Base-by-base conservation (phyloP, 176 grass and related monocot species). In the Phragmites australis region DNA sequence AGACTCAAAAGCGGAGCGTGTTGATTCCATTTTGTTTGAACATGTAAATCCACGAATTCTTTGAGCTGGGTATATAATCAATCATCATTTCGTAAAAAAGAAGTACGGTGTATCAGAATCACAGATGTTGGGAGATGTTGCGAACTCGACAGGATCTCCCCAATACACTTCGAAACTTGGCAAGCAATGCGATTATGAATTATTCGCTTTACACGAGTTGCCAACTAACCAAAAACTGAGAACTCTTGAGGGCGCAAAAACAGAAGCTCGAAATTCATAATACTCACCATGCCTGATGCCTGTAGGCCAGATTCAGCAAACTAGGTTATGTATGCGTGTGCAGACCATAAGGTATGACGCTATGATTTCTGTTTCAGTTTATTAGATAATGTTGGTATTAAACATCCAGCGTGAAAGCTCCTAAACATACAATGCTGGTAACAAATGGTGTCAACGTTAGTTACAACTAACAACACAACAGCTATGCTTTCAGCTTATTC, bases 401-500 rank as follows among this genome's bases (percentile, higher is more conserved):
- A 42, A 57, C 13, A 75, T 42, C 13, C 6, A 75, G 15, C 31
- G 18, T 1, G 44, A 67, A 72, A 34, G 45, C 19, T 52, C 59
- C 19, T 65, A 77, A 46, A 65, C 60, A 23, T 51, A 51, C 1
- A 65, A 40, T 23, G 57, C 6, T 55, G 47, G 37, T 34, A 52
- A 58, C 50, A 57, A 58, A 15, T n/a, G n/a, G n/a, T n/a, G n/a
- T n/a, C 49, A 15, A 77, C 6, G 21, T 21, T 64, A 65, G 44
- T 37, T 37, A 25, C 29, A 78, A 63, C 4, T 44, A 34, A 70
- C 53, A 70, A 27, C 11, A 42, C 78, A 81, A 41, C 31, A 76
- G 37, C 53, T 69, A 76, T 75, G 45, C 25, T 76, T 74, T 52
- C 70, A 75, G 18, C 31, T 67, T 48, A 41, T 83, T 60, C 5